Evolutionary conservation across 192 early-diverging fungal species (phyloP), one percentile per base, ranked within the genome.

Genomic region (Podila horticola): DNA sequence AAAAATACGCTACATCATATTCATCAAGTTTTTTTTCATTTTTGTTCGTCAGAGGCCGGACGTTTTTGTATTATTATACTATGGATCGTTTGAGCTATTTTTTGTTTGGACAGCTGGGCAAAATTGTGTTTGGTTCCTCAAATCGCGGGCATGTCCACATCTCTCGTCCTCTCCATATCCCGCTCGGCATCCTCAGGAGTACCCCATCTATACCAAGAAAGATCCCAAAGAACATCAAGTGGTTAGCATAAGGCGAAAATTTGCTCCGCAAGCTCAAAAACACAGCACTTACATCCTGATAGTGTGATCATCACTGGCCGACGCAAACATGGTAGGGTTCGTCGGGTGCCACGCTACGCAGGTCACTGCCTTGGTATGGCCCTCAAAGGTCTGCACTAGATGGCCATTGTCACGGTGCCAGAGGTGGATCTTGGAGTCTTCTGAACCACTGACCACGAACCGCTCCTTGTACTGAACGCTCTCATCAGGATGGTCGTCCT

Each of bases 381-480:
- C 95, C 17, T 85, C 75, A 6, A 96, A 84, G 2, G 76, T 81
- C 76, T 95, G 93, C 48, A 96, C 79, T 52, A 96, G 62, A 2
- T 77, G 81, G 8, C 88, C 90, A 36, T 90, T 85, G 24, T 96
- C 92, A 30, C 90, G 83, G 76, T 94, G 89, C 95, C 95, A 96
- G 10, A 96, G 88, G 75, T 96, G 92, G 3, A 96, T 82, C 15
- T 89, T 84, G 1, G 79, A 82, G 74, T 95, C 94, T 87, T 98
- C 96, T 79, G 96, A 98, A n/a, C 97, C 97, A 67, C 93, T 93
- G 1, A 94, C 75, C 17, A 99, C 90, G 71, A 97, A 95, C 41
- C 90, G 88, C 58, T 97, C 90, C 52, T 12, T 55, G 52, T 24
- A 17, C 20, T 55, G 52, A 3, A 2, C 22, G 52, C 52, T 55